A percentile compares a stretch with the other conserved stretches of the same genome.
Conservation (phyloP, 352 stramenopile species). For the Elongisporangium undulatum region DNA sequence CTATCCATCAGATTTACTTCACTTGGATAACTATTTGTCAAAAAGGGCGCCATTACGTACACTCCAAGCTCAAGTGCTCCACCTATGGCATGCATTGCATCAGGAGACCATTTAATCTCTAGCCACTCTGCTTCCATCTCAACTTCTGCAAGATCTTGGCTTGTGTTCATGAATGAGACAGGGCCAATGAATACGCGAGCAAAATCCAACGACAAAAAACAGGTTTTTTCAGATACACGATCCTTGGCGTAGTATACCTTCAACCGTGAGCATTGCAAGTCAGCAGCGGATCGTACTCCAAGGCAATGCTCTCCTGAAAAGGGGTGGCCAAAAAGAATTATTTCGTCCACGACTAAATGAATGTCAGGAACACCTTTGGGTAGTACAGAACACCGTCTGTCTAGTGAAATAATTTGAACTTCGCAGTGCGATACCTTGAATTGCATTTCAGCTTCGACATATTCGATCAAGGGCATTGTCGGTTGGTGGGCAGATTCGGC, state of each 20-base stretch:
- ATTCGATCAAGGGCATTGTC: conserved; percentile 7
- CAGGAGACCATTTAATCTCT: conserved; percentile 61
- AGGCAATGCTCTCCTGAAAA: conserved; percentile 42
- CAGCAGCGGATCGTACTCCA: conserved; percentile 53
- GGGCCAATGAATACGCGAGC: conserved; percentile 56
- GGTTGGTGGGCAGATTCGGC: neutral
- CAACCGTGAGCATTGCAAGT: conserved; percentile 57
- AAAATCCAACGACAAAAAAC: conserved; percentile 67
- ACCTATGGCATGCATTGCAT: conserved; percentile 59
- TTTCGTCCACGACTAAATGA: conserved; percentile 41
- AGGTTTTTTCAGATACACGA: conserved; percentile 12
- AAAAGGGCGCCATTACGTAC: conserved; percentile 25
- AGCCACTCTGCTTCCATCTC: conserved; percentile 81
- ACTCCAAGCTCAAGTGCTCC: conserved; percentile 58
- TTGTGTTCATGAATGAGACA: conserved; percentile 29
- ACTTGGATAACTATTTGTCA: conserved; percentile 4
- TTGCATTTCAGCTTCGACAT: conserved; percentile 35
- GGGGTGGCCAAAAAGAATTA: conserved; percentile 51
- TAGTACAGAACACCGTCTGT: conserved; percentile 36
- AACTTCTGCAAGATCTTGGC: conserved; percentile 32
- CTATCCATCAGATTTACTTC: too few species aligned
- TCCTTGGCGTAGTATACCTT: conserved; percentile 35
- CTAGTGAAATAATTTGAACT: conserved; percentile 24
- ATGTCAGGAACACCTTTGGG: conserved; percentile 42
- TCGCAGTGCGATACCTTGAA: conserved; percentile 52